Evolutionary conservation across 2,329 filamentous ascomycete species (phyloP), one percentile per base, ranked within the genome.

Genomic region (Cordyceps militaris): DNA sequence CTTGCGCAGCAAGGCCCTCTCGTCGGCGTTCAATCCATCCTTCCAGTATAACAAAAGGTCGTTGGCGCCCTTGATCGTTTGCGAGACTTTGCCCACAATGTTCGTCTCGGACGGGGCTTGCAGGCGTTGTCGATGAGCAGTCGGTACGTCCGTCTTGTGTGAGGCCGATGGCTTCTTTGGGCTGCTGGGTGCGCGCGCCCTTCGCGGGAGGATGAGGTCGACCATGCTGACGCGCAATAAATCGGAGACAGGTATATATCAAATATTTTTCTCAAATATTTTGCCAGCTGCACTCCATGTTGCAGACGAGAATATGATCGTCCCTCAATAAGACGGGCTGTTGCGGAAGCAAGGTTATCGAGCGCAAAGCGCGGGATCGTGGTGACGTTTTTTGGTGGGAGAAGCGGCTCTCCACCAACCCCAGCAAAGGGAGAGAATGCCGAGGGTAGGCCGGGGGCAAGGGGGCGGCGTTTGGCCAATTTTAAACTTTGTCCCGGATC

Each of bases 11-110:
- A 75, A 71, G 30, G 76, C 73, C 14, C 80, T 74, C 62, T 85
- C 74, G 34, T 79, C 73, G 49, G 73, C 70, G 1, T 76, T 76
- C 19, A 80, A 67, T n/a, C 79, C 80, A 72, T 83, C 80, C 59
- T 74, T 77, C 63, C 77, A 78, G 55, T 74, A 75, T n/a, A 74
- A 67, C 52, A 77, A 68, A 13, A 73, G 65, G 55, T 73, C 70
- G 57, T 76, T 73, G 42, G 74, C 76, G 30, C 66, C 70, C 38
- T 69, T 72, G 53, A 76, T 63, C 4, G 73, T 71, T 26, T 69
- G 66, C 13, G 69, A 65, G 50, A 68, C 56, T 8, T 53, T 57
- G 36, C 48, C 58, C 10, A 54, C 42, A 11, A 60, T 42, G 3
- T 49, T 49, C 19, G 11, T 26, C 7, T 50, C 54, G 26, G 34